Evolutionary conservation across 2,329 filamentous ascomycete genomes (phyloP).

Genomic region (Fusarium haematococcum): DNA sequence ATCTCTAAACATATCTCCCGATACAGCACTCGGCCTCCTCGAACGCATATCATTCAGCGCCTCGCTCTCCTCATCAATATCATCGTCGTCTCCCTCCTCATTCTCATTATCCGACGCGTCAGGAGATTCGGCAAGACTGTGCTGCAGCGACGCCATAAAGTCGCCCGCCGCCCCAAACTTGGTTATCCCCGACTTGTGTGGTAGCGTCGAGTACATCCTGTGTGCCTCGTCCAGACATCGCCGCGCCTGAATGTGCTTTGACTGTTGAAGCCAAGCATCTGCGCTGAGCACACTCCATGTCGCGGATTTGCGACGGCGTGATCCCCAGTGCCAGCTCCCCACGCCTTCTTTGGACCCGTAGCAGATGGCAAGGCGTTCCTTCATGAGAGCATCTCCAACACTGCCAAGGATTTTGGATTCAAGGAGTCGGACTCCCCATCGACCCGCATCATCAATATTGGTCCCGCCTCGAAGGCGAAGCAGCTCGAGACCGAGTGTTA

Average conservation of each 20-base stretch:
- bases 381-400: conserved; percentile 84
- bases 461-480: conserved; percentile 83
- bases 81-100: conserved; percentile 59
- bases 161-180: conserved; percentile 63
- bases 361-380: conserved; percentile 86
- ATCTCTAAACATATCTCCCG: conserved; percentile 59
- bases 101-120: conserved; percentile 47
- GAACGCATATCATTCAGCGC: conserved; percentile 64
- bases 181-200: conserved; percentile 63
- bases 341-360: conserved; percentile 80
- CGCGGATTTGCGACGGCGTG: conserved; percentile 84
- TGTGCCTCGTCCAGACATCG: conserved; percentile 79
- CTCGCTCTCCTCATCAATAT: conserved; percentile 66
- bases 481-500: conserved; percentile 83
- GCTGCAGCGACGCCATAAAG: conserved; percentile 65
- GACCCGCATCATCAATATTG: conserved; percentile 86
- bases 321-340: conserved; percentile 75
- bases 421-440: conserved; percentile 84
- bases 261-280: conserved; percentile 83
- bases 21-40: conserved; percentile 67
- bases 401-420: conserved; percentile 81
- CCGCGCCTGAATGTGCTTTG: conserved; percentile 82
- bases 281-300: conserved; percentile 89
- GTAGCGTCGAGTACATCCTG: conserved; percentile 64
- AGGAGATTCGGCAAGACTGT: conserved; percentile 61